These are phyloP conservation scores for Adansonia gregorii DNA, from an alignment of 441 rosid species.

Conservation along the genomic window DNA sequence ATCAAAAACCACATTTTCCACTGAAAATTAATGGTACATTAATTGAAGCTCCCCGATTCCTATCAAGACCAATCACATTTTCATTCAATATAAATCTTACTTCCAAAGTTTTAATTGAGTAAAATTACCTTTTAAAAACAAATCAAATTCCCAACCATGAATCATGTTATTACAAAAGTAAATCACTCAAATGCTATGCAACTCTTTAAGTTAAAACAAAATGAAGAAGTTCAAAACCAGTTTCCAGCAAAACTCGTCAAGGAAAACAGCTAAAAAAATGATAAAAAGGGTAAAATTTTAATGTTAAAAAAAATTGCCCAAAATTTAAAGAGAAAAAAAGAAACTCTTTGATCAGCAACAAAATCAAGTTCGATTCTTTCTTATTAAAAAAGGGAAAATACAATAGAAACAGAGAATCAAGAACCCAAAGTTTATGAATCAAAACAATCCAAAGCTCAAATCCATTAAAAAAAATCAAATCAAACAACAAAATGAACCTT, in stretches of 20 bases:
- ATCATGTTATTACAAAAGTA: background rate
- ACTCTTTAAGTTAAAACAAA: constrained; percentile 8
- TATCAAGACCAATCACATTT: background rate
- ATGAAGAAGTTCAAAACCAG: constrained; percentile 3
- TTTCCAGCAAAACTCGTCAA: background rate
- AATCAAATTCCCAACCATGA: background rate
- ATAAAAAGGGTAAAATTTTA: background rate
- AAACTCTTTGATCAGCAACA: background rate
- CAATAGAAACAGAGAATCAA: constrained; percentile 13
- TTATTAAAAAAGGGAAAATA: background rate
- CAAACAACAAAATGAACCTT: constrained; percentile 26
- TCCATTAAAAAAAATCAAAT: constrained; percentile 23
- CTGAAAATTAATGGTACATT: background rate
- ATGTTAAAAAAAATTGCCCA: background rate
- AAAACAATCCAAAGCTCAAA: constrained; percentile 29
- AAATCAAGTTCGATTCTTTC: background rate
- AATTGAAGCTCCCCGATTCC: background rate
- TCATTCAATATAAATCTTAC: background rate
- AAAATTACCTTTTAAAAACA: background rate
- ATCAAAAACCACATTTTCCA: background rate
- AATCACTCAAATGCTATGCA: background rate
- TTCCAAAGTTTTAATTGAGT: background rate
- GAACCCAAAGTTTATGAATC: constrained; percentile 14
- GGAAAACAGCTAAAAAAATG: background rate
- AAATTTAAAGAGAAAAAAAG: background rate